Evolutionary conservation across 345 rosid species (phyloP), one percentile per base, ranked within the genome.

Genomic region (Hirschfeldia incana): DNA sequence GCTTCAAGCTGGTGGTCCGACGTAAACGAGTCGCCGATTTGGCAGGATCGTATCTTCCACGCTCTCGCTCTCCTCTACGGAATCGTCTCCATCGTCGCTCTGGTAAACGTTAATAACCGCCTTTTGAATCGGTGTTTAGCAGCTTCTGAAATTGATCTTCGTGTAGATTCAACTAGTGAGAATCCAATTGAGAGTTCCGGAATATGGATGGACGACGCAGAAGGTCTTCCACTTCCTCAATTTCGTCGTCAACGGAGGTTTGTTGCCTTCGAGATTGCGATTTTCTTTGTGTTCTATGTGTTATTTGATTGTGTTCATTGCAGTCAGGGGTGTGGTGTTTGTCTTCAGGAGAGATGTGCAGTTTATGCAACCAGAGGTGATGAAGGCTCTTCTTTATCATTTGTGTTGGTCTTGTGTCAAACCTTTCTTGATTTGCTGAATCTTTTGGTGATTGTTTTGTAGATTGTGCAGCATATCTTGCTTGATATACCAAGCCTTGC

Each of bases 161-260:
- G 44, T 63, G 3, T 74, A 93, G 98, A 85, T 94, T 87, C 98
- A 94, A 88, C 73, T 94, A 65, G 82, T 92, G 61, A 86, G 98
- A 70, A 94, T 94, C 76, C 97, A 92, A 78, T 71, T 90, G 78
- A 84, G 97, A 83, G 98, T 94, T 80, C 98, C 98, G 0, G 98
- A 94, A 87, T 92, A 90, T 29, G 98, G 98, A 13, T 94, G 97
- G 98, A 94, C 98, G 37, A 94, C 94, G 12, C 98, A 92, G 81
- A 94, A 94, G 84, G 97, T 94, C 68, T 94, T 94, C 44, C 97
- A 94, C 83, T 87, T 94, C 82, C 91, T 94, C 79, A 94, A 94
- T 86, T 90, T 94, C 88, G 76, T 94, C 37, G 98, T 94, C 27
- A 94, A 92, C 66, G 94, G 90, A 78, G 94, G 98, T 94, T 10